phyloP scores from a whole-genome alignment of 1,139 yeast genomes.

The Geotrichum aggregatum region DNA sequence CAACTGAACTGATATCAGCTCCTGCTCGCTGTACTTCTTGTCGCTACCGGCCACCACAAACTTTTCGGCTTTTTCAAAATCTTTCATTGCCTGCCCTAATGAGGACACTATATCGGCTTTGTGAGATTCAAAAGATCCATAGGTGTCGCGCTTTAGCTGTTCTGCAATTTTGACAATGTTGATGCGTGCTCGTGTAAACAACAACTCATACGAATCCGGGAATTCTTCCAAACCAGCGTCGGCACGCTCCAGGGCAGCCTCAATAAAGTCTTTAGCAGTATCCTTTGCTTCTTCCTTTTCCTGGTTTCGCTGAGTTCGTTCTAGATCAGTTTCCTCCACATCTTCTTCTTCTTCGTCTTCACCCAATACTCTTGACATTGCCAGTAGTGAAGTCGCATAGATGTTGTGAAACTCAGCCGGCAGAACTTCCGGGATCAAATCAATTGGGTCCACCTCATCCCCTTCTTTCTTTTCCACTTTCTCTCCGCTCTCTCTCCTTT shows the following conservation, averaged over 20 bases:
- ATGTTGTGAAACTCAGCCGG: slow-evolving; percentile 65
- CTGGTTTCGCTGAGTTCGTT: slow-evolving; percentile 20
- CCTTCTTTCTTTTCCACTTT: not conserved
- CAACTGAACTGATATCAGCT: slow-evolving; percentile 33
- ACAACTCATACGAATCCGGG: slow-evolving; percentile 44
- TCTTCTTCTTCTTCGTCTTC: slow-evolving; percentile 25
- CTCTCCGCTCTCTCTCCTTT: not conserved
- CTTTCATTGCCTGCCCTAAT: slow-evolving; percentile 45
- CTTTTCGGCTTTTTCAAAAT: slow-evolving; percentile 44
- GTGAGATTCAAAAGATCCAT: slow-evolving; percentile 19
- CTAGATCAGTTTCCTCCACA: slow-evolving; percentile 23
- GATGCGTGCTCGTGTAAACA: slow-evolving; percentile 55
- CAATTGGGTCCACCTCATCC: slow-evolving; percentile 16
- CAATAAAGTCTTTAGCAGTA: slow-evolving; percentile 53
- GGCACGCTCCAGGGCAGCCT: slow-evolving; percentile 68
- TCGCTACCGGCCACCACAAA: slow-evolving; percentile 6
- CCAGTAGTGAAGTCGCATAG: slow-evolving; percentile 60
- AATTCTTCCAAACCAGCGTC: slow-evolving; percentile 54
- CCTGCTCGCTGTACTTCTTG: slow-evolving; percentile 23
- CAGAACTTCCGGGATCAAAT: slow-evolving; percentile 32
- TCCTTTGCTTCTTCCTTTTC: slow-evolving; percentile 26
- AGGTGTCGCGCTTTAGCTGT: slow-evolving; percentile 22
- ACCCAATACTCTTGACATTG: slow-evolving; percentile 8
- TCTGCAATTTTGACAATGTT: slow-evolving; percentile 45
- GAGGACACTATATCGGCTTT: slow-evolving; percentile 23